Evolutionary conservation across 495 filamentous ascomycete species (phyloP).

Genomic region (Penicillium lividum): DNA sequence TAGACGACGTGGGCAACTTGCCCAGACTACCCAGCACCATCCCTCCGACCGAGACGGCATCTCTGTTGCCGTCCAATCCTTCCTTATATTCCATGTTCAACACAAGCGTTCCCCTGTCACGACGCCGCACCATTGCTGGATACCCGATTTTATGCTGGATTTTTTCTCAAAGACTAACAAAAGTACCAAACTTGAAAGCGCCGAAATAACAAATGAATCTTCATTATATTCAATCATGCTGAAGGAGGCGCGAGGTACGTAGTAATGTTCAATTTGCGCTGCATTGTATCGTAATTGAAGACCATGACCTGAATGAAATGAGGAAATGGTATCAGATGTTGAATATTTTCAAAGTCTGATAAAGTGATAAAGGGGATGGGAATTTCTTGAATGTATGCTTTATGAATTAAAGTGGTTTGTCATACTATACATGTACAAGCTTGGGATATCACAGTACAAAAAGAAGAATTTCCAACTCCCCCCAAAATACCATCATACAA

Average conservation of each 20-base stretch:
- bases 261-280: slow-evolving; percentile 13
- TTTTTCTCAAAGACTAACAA: slow-evolving; percentile 10
- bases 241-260: slow-evolving; percentile 8
- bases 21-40: slow-evolving; percentile 22
- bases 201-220: slow-evolving; percentile 17
- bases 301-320: neutral
- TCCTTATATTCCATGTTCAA: slow-evolving; percentile 27
- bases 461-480: neutral
- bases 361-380: neutral
- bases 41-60: slow-evolving; percentile 12
- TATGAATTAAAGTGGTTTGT: slow-evolving; percentile 7
- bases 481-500: neutral
- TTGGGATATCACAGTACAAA: slow-evolving; percentile 22
- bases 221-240: neutral
- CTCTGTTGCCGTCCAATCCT: neutral
- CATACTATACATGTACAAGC: slow-evolving; percentile 11
- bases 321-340: neutral
- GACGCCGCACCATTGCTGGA: slow-evolving; percentile 35
- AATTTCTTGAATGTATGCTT: slow-evolving; percentile 8
- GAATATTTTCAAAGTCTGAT: too few relatives aligned
- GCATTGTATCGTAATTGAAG: slow-evolving; percentile 9
- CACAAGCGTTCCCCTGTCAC: slow-evolving; percentile 29
- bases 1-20: slow-evolving; percentile 28
- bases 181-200: slow-evolving; percentile 10
- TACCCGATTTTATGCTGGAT: slow-evolving; percentile 39